Evolutionary conservation across 192 early-diverging fungal species (phyloP), one percentile per base, ranked within the genome.

Genomic region (Rhizophagus sp.): DNA sequence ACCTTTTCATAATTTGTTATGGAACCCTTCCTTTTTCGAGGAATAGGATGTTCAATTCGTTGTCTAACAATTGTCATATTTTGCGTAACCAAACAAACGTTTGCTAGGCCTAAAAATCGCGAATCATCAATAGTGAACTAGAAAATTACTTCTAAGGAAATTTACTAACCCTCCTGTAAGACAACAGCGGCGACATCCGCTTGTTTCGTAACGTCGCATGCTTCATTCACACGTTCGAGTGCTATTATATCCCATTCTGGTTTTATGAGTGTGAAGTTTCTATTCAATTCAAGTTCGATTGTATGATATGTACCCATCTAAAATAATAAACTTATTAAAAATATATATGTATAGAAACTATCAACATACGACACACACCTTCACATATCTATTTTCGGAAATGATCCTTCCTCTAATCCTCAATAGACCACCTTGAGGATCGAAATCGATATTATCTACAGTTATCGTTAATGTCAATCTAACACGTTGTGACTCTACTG

Each of bases 41-140:
- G 97, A 39, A 99, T 92, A 4, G 93, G 90, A 10, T 89, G 84
- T 83, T 99, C 98, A 33, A 99, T 95, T 13, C 96, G 88, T 83
- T 97, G 97, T 25, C 95, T 89, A 10, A 98, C 95, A 71, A 99
- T 91, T 1, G 97, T 99, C 97, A 98, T 98, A 76, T 93, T 93
- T 81, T 97, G 89, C 9, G 97, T 99, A 57, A 99, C 71, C 8
- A 99, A 87, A 76, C 98, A 98, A 4, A 99, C 62, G 47, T 97
- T 96, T 4, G 98, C 98, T 44, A 98, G 83, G 0, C 97, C 94
- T 83, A 87, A 84, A 77, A n/a, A 70, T 33, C 3, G 22, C 25
- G 24, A 13, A 4, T 41, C 6, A 39, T 52, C 30, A 8, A 65
- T 79, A 27, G 25, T 44, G 17, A 47, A 47, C 22, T 30, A 39